Conservation (phyloP, 805 yeast genomes). For the Sugiyamaella boreocaroliniensis region DNA sequence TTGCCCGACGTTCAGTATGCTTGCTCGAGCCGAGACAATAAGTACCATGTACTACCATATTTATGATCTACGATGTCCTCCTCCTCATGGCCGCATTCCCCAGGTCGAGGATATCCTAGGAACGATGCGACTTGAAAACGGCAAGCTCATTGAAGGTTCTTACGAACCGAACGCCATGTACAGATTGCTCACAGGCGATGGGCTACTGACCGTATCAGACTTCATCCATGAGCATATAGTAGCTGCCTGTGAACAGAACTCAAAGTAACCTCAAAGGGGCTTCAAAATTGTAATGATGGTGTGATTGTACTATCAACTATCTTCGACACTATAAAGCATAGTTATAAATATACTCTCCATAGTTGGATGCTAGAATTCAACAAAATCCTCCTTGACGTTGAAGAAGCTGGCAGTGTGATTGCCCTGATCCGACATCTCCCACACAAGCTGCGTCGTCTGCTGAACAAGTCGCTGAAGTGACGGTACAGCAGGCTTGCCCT, state of each 20-base stretch:
- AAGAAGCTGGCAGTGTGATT: conserved; percentile 34
- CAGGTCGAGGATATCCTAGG: conserved; percentile 68
- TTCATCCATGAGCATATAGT: conserved; percentile 26
- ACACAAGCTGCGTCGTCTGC: conserved; percentile 36
- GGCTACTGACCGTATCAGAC: conserved; percentile 49
- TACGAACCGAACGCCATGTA: conserved; percentile 58
- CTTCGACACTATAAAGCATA: neutral
- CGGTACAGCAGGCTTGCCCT: conserved; percentile 40
- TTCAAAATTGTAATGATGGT: neutral
- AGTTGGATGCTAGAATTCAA: conserved; percentile 25
- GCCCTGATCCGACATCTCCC: conserved; percentile 28
- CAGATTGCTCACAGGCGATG: conserved; percentile 43
- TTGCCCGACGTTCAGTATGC: conserved; percentile 24
- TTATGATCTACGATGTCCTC: conserved; percentile 60
- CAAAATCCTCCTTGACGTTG: conserved; percentile 43
- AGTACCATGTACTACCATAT: conserved; percentile 57
- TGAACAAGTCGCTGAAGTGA: conserved; percentile 39
- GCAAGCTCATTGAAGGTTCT: conserved; percentile 47
- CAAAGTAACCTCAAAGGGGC: neutral
- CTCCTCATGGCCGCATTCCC: conserved; percentile 59
- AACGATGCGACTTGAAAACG: conserved; percentile 54
- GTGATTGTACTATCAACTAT: neutral
- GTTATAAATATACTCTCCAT: neutral
- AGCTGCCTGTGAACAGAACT: neutral
- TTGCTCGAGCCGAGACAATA: conserved; percentile 30